phyloP scores from a whole-genome alignment of 148 eudicot species.

The Dianthus caryophyllus region DNA sequence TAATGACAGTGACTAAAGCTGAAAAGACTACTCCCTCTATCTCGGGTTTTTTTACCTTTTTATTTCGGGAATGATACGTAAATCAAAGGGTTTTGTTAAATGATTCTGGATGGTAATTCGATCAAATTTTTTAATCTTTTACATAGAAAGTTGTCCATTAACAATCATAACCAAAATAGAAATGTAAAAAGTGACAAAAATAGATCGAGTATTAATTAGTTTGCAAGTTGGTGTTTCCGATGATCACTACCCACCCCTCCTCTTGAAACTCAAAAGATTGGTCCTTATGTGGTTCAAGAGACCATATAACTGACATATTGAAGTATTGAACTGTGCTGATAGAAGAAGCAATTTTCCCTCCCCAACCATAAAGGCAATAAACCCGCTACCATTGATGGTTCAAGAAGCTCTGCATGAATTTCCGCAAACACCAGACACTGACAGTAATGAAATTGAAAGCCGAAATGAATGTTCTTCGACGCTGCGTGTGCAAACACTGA shows the following conservation, averaged over 20 bases:
- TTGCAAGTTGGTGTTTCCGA: neutral
- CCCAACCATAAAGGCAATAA: neutral
- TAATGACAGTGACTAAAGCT: neutral
- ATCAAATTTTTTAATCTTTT: too few species aligned
- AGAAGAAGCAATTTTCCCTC: neutral
- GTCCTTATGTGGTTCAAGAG: neutral
- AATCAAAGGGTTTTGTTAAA: too few species aligned
- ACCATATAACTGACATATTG: neutral
- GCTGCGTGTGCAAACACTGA: neutral
- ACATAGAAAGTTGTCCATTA: too few species aligned
- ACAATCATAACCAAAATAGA: too few species aligned
- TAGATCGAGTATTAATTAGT: too few species aligned
- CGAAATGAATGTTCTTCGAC: neutral
- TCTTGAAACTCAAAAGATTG: neutral
- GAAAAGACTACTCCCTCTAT: neutral
- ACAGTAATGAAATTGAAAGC: neutral
- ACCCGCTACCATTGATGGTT: neutral
- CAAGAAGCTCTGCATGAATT: neutral
- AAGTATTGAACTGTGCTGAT: too few species aligned
- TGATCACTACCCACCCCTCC: neutral
- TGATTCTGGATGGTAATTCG: too few species aligned
- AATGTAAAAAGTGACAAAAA: too few species aligned
- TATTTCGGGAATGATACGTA: too few species aligned
- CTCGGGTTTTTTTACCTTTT: too few species aligned
- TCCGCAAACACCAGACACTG: neutral